Conservation (phyloP, 495 filamentous ascomycete species). For the Penicillium cinerascens region DNA sequence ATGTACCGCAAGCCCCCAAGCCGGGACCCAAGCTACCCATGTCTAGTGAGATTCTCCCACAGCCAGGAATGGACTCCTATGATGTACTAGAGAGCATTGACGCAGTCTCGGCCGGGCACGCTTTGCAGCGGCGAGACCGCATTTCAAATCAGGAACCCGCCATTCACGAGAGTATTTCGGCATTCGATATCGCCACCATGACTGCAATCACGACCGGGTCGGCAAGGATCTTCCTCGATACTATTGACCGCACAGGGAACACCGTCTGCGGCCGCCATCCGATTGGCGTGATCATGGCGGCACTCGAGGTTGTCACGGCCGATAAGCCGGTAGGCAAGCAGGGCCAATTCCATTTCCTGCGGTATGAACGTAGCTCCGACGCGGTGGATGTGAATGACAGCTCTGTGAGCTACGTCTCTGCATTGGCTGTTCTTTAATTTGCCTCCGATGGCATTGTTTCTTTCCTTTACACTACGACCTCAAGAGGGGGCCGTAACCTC, state of each 20-base stretch:
- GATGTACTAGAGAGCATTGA: constrained; percentile 27
- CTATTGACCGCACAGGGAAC: constrained; percentile 71
- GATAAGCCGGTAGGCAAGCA: constrained; percentile 34
- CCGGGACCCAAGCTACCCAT: constrained; percentile 42
- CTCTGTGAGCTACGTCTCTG: constrained; percentile 85
- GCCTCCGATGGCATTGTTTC: not conserved
- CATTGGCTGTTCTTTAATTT: constrained; percentile 38
- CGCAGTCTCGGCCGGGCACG: constrained; percentile 34
- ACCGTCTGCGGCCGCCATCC: constrained; percentile 96
- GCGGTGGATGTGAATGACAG: constrained; percentile 68
- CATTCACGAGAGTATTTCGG: constrained; percentile 82
- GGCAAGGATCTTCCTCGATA: constrained; percentile 64
- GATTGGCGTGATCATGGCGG: constrained; percentile 92
- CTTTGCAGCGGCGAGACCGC: constrained; percentile 37
- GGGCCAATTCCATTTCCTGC: constrained; percentile 75
- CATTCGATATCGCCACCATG: constrained; percentile 79
- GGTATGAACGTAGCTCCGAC: constrained; percentile 88
- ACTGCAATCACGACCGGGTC: constrained; percentile 72
- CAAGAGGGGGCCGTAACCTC: not conserved
- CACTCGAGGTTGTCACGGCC: constrained; percentile 57
- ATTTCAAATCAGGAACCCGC: constrained; percentile 44
- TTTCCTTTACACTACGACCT: constrained; percentile 2
- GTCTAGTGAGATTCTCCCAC: constrained; percentile 37
- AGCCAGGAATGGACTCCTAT: constrained; percentile 31
- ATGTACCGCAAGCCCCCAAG: constrained; percentile 51